phyloP scores from a whole-genome alignment of 148 eudicot species.

The Euryodendron excelsum region DNA sequence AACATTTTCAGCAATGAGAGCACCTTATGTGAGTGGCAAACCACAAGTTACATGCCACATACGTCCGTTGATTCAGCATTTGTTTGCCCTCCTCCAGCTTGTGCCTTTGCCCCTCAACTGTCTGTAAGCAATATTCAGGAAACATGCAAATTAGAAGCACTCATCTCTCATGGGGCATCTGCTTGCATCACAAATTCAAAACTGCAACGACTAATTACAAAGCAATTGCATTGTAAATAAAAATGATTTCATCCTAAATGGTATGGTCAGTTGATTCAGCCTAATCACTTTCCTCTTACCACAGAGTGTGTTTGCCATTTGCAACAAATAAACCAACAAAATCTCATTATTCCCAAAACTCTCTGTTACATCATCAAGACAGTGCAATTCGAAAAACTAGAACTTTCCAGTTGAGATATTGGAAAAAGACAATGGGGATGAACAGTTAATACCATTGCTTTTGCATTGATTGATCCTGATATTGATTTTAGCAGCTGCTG shows the following conservation, averaged over 20 bases:
- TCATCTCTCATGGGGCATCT: not conserved
- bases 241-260: not conserved
- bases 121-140: conserved; percentile 36
- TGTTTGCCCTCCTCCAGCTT: conserved; percentile 70
- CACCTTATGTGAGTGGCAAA: not conserved
- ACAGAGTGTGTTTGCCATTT: no score
- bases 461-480: conserved; percentile 61
- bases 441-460: conserved; percentile 51
- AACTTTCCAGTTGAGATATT: not conserved
- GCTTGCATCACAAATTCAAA: not conserved
- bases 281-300: no score
- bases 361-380: not conserved
- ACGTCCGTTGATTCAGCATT: conserved; percentile 76
- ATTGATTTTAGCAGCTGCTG: conserved; percentile 85
- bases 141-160: not conserved
- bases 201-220: not conserved
- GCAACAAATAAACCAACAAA: no score
- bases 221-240: not conserved
- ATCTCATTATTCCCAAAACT: not conserved
- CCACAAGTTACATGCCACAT: conserved; percentile 5
- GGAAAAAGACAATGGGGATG: not conserved
- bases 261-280: no score
- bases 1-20: not conserved
- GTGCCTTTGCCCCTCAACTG: conserved; percentile 81
- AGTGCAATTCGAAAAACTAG: not conserved